A percentile compares a stretch with the other conserved stretches of the same genome.
Conservation (phyloP, 371 early-diverging fungal genomes). For the Mucor velutinosus region DNA sequence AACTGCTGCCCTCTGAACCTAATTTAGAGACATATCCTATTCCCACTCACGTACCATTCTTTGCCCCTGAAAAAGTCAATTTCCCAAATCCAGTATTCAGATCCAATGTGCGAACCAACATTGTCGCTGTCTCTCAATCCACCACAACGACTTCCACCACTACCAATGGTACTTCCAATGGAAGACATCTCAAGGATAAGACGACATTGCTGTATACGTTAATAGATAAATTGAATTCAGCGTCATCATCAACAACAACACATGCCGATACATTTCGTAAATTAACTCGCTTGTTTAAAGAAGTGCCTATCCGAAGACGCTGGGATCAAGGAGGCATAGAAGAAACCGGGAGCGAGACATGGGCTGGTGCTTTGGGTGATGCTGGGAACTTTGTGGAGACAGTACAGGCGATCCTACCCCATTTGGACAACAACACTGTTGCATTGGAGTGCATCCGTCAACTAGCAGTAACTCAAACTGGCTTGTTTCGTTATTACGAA, state of each 20-base stretch:
- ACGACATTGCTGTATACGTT: slow-evolving; percentile 29
- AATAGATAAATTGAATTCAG: slow-evolving; percentile 38
- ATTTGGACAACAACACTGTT: slow-evolving; percentile 12
- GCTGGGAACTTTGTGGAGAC: slow-evolving; percentile 52
- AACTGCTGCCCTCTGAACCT: slow-evolving; percentile 10
- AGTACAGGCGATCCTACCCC: slow-evolving; percentile 30
- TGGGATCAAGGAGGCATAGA: slow-evolving; percentile 51
- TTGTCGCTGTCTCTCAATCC: background rate
- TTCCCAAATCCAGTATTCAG: slow-evolving; percentile 20
- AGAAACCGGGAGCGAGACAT: slow-evolving; percentile 41
- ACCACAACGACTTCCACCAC: background rate
- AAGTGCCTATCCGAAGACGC: slow-evolving; percentile 40
- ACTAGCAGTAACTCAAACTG: slow-evolving; percentile 40
- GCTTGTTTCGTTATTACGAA: slow-evolving; percentile 44
- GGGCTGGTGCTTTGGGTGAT: slow-evolving; percentile 43
- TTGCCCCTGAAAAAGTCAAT: slow-evolving; percentile 20
- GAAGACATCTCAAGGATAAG: slow-evolving; percentile 32
- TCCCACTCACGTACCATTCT: slow-evolving; percentile 24
- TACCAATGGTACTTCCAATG: background rate
- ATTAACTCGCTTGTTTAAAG: slow-evolving; percentile 39
- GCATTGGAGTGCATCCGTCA: slow-evolving; percentile 45
- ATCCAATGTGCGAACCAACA: slow-evolving; percentile 6
- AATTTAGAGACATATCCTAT: slow-evolving; percentile 26
- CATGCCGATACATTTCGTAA: slow-evolving; percentile 37
- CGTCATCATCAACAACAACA: background rate